Evolutionary conservation across 1,284 basidiomycete genomes (phyloP).

Genomic region (Amylostereum areolatum): DNA sequence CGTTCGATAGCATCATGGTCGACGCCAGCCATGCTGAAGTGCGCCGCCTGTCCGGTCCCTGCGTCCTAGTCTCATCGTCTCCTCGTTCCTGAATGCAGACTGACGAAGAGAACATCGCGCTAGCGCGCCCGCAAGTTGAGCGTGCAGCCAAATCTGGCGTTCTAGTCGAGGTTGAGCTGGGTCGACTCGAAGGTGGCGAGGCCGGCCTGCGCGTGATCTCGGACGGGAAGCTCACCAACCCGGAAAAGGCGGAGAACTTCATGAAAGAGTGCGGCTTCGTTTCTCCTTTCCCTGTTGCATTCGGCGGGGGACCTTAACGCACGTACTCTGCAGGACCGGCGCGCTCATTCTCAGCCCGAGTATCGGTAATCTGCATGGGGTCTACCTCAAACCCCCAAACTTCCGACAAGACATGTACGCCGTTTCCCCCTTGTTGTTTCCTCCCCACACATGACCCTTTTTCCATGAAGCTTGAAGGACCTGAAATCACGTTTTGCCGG

Average conservation of each 20-base stretch:
- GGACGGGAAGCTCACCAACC: slow-evolving; percentile 41
- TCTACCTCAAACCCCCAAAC: slow-evolving; percentile 39
- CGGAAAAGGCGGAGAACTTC: slow-evolving; percentile 36
- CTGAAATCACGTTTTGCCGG: slow-evolving; percentile 31
- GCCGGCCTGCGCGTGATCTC: slow-evolving; percentile 41
- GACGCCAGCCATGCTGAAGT: slow-evolving; percentile 45
- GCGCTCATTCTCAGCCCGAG: slow-evolving; percentile 41
- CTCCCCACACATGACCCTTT: neutral
- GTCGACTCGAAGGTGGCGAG: slow-evolving; percentile 46
- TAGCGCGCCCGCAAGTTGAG: slow-evolving; percentile 40
- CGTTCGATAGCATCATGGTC: slow-evolving; percentile 47
- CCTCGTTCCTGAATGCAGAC: slow-evolving; percentile 23
- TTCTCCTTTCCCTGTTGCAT: neutral
- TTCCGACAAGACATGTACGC: slow-evolving; percentile 40
- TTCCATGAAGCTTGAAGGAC: slow-evolving; percentile 27
- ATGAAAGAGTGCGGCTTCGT: slow-evolving; percentile 29
- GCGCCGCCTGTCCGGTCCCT: neutral
- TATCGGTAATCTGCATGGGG: slow-evolving; percentile 43
- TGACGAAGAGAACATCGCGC: slow-evolving; percentile 42
- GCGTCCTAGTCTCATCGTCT: neutral
- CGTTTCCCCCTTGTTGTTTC: neutral
- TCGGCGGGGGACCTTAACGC: neutral
- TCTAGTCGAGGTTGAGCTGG: slow-evolving; percentile 44
- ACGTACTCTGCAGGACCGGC: slow-evolving; percentile 28
- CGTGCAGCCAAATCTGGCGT: slow-evolving; percentile 35